Evolutionary conservation across 805 yeast species (phyloP).

Genomic region (Grigorovia jiainica): DNA sequence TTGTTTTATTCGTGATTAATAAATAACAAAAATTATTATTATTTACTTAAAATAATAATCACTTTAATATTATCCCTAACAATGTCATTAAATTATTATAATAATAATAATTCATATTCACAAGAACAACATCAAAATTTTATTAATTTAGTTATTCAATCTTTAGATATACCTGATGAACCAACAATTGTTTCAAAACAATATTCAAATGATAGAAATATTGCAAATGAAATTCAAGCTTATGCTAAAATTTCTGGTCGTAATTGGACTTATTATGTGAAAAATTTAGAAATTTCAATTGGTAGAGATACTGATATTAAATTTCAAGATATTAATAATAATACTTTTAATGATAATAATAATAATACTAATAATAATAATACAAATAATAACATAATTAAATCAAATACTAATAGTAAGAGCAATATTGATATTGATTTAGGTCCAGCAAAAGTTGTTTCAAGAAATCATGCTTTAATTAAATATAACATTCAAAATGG

Average conservation of each 20-base stretch:
- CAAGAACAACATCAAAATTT: slow-evolving; percentile 38
- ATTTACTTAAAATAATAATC: too few relatives aligned
- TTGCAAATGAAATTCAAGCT: slow-evolving; percentile 78
- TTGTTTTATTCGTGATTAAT: too few relatives aligned
- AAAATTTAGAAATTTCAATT: slow-evolving; percentile 60
- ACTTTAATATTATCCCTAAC: too few relatives aligned
- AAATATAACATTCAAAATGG: slow-evolving; percentile 65
- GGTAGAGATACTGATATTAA: slow-evolving; percentile 66
- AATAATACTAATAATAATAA: neutral
- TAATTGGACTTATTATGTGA: slow-evolving; percentile 91
- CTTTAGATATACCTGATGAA: slow-evolving; percentile 62
- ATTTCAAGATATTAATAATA: slow-evolving; percentile 4
- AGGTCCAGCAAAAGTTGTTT: slow-evolving; percentile 96
- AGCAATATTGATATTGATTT: slow-evolving; percentile 64
- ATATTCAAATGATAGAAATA: slow-evolving; percentile 63
- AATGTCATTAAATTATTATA: neutral
- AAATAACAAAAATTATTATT: too few relatives aligned
- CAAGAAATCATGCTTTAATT: slow-evolving; percentile 81
- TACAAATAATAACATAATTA: too few relatives aligned
- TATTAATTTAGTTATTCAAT: slow-evolving; percentile 64
- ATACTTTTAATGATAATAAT: slow-evolving; percentile 2
- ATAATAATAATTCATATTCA: slow-evolving; percentile 6
- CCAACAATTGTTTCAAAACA: slow-evolving; percentile 63
- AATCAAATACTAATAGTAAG: too few relatives aligned
- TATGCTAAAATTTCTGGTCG: slow-evolving; percentile 92